These are phyloP conservation scores for Phytophthora pisi DNA, from an alignment of 352 stramenopile genomes.

Conservation along the genomic window DNA sequence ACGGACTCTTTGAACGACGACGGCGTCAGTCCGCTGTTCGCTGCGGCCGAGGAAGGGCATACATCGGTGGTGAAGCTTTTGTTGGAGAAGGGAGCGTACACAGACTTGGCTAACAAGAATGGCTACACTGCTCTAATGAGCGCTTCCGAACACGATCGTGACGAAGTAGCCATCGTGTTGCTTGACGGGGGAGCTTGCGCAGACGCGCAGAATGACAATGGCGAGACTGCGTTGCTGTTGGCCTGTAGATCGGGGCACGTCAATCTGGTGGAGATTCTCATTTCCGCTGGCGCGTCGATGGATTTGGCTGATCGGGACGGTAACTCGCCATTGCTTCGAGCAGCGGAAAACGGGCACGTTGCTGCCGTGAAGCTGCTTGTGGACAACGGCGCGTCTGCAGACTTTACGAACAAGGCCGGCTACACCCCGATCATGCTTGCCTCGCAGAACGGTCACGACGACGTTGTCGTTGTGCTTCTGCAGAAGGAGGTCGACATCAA, in stretches of 20 bases:
- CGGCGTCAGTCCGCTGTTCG: not conserved
- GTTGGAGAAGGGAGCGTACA: not conserved
- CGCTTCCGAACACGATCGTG: not conserved
- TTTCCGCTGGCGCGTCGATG: not conserved
- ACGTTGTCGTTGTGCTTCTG: not conserved
- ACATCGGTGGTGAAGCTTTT: not conserved
- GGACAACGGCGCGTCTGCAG: not conserved
- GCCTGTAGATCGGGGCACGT: not conserved
- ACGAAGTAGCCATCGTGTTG: not conserved
- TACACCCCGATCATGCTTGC: not conserved
- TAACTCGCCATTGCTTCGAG: not conserved
- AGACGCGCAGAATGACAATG: not conserved
- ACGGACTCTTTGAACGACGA: not conserved
- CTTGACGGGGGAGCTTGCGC: not conserved
- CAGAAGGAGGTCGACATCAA: not conserved
- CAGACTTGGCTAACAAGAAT: not conserved
- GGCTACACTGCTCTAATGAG: not conserved
- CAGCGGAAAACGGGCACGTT: conserved; percentile 3
- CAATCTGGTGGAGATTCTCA: not conserved
- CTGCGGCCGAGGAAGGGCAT: not conserved
- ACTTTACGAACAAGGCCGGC: not conserved
- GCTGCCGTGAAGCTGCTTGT: not conserved
- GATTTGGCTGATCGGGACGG: not conserved
- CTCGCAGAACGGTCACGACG: not conserved
- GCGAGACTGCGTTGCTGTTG: not conserved